Evolutionary conservation across 2,329 filamentous ascomycete genomes (phyloP).

Genomic region (Albophoma yamanashiensis): DNA sequence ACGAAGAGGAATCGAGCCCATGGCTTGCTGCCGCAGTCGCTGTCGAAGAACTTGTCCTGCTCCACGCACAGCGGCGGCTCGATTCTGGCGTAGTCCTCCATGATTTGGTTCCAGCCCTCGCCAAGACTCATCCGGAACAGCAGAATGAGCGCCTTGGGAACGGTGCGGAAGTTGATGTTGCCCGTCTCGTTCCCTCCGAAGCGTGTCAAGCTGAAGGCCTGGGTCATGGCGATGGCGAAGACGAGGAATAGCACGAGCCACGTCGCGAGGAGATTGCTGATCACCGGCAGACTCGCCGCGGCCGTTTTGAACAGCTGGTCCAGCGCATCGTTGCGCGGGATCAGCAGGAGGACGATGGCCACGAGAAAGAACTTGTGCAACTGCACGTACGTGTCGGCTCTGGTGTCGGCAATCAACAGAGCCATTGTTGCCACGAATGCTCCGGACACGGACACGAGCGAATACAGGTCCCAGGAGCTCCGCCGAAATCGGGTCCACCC

Average conservation of each 20-base stretch:
- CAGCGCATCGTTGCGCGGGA: constrained; percentile 90
- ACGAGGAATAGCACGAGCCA: constrained; percentile 97
- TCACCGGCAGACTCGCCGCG: constrained; percentile 81
- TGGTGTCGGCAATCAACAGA: constrained; percentile 53
- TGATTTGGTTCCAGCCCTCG: constrained; percentile 92
- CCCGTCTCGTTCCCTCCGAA: constrained; percentile 63
- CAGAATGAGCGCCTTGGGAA: constrained; percentile 86
- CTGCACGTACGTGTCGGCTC: constrained; percentile 57
- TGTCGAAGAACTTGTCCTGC: constrained; percentile 62
- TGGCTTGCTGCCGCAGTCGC: constrained; percentile 82
- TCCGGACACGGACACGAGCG: constrained; percentile 66
- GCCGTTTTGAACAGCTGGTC: constrained; percentile 99
- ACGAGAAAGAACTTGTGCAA: constrained; percentile 93
- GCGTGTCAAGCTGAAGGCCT: constrained; percentile 88
- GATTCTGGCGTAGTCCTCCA: constrained; percentile 88
- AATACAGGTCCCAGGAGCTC: constrained; percentile 94
- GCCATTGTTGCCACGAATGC: constrained; percentile 72
- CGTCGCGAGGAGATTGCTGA: constrained; percentile 84
- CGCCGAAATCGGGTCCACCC: constrained; percentile 86
- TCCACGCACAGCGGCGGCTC: constrained; percentile 72
- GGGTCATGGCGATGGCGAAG: constrained; percentile 91
- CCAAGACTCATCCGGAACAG: constrained; percentile 89
- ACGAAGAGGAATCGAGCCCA: constrained; percentile 91
- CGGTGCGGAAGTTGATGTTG: constrained; percentile 86
- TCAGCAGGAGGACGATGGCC: constrained; percentile 77